Base-by-base conservation (phyloP, 192 early-diverging fungal genomes). In the Linnemannia exigua region DNA sequence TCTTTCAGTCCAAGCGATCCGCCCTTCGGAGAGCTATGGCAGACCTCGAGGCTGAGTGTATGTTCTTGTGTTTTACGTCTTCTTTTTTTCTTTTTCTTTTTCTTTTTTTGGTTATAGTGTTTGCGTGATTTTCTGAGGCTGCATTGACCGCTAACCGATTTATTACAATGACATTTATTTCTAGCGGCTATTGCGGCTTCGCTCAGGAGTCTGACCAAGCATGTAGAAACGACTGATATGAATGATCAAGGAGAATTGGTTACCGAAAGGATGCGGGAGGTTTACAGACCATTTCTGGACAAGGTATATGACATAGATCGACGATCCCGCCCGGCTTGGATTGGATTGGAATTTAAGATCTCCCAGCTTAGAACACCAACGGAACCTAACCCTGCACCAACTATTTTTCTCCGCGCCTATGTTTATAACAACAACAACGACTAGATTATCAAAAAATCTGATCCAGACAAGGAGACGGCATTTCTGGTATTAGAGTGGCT, bases 1-100 rank as follows among this genome's bases (percentile, higher is more conserved):
- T 83, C 28, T 83, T 83, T 35, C 81, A 83, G 48, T 48, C 81
- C 3, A 83, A 58, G n/a, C 81, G 81, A 12, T 68, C 75, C 1
- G 76, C 72, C 0, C 36, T 83, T 14, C 25, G 63, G 52, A 76
- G 72, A 25, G 81, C 81, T 1, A 67, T 77, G 19, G 46, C 25
- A 11, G 61, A 83, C 35, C 28, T 77, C 35, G 58, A 66, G 22
- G 48, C 46, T 8, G 76, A 83, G 74, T 74, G 81, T 77, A 74
- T 0, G 71, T 12, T 63, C 22, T n/a, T 44, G 41, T 44, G 0
- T 15, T 63, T 16, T 2, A n/a, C 22, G 25, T n/a, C 0, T 12
- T 0, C 28, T 63, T 63, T 31, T 25, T 1, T 12, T 67, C 0
- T 1, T 35, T 20, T 38, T 70, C 38, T 16, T 37, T 38, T 6